Conservation (phyloP, 495 filamentous ascomycete genomes). For the Parathielavia appendiculata region DNA sequence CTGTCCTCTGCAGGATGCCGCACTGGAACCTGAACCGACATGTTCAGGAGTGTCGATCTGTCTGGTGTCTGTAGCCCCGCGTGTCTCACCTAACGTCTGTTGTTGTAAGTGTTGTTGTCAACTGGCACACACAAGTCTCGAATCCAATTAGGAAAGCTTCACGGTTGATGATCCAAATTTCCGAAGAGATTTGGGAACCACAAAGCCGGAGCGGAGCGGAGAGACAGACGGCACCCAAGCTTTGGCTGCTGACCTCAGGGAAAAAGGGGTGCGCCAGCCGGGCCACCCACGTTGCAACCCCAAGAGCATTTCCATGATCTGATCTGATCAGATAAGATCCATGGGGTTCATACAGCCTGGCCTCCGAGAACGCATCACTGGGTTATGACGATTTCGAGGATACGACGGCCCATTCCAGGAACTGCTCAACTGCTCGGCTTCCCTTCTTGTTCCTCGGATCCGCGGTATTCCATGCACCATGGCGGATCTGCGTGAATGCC, state of each 20-base stretch:
- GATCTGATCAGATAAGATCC: slow-evolving; percentile 32
- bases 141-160: not conserved
- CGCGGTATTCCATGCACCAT: not conserved
- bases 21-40: slow-evolving; percentile 20
- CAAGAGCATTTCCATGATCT: not conserved
- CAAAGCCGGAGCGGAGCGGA: slow-evolving; percentile 7
- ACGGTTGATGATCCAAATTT: not conserved
- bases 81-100: not conserved
- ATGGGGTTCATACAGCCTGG: not conserved
- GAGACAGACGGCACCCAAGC: not conserved
- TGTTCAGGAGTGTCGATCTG: slow-evolving; percentile 3
- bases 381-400: no score
- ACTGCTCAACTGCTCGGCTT: no score
- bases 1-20: slow-evolving; percentile 18
- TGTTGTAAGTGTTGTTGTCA: not conserved
- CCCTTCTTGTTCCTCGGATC: slow-evolving; percentile 5
- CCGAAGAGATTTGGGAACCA: slow-evolving; percentile 5
- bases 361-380: no score
- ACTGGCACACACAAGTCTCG: not conserved
- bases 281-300: no score
- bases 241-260: not conserved
- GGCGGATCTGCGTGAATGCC: not conserved
- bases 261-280: no score
- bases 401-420: no score
- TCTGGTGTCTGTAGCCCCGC: not conserved